Evolutionary conservation across 257 asterid genomes (phyloP).

Genomic region (Penstemon barbatus): DNA sequence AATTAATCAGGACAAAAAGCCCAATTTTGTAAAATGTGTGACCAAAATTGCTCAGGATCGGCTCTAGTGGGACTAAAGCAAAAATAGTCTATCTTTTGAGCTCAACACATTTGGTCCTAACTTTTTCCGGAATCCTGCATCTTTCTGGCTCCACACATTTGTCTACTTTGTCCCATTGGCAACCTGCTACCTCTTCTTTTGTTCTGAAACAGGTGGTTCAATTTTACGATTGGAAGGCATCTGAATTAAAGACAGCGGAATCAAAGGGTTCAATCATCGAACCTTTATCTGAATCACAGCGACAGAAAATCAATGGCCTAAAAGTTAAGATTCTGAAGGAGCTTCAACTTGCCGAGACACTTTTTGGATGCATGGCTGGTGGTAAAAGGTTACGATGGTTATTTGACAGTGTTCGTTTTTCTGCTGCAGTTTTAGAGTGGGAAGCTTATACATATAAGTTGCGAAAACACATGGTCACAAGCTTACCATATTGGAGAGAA

Average conservation of each 20-base stretch:
- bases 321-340: conserved; percentile 49
- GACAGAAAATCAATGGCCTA: conserved; percentile 32
- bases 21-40: no score
- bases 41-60: not conserved
- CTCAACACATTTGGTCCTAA: not conserved
- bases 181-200: not conserved
- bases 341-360: conserved; percentile 33
- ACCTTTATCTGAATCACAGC: conserved; percentile 38
- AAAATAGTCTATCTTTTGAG: not conserved
- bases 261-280: conserved; percentile 21
- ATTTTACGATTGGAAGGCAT: conserved; percentile 58
- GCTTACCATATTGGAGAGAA: conserved; percentile 62
- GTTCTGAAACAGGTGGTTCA: conserved; percentile 52
- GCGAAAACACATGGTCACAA: conserved; percentile 40
- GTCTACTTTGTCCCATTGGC: not conserved
- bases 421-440: conserved; percentile 57
- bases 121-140: not conserved
- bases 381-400: conserved; percentile 25
- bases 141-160: no score
- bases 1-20: not conserved
- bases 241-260: conserved; percentile 28
- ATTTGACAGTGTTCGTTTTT: conserved; percentile 46
- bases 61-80: not conserved
- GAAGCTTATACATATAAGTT: conserved; percentile 55
- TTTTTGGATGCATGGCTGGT: conserved; percentile 26